A percentile compares a stretch with the other conserved stretches of the same genome.
Conservation (phyloP, 2,329 filamentous ascomycete genomes). For the Paradendryphiella salina region DNA sequence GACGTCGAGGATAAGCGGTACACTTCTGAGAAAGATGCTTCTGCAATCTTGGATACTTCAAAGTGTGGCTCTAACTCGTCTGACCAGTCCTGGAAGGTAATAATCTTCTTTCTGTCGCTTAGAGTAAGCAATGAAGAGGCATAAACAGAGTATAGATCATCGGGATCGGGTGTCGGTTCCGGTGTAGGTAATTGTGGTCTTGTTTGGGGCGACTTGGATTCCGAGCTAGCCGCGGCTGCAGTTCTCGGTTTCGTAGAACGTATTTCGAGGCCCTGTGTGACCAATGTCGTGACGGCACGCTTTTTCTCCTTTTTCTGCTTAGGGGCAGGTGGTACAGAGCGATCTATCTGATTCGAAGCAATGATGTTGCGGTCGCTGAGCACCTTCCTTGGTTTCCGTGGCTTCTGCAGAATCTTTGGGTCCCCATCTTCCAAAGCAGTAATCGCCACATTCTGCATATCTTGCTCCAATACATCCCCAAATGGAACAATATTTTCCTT, state of each 20-base stretch:
- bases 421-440: not conserved
- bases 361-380: slow-evolving; percentile 20
- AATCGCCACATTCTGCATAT: slow-evolving; percentile 9
- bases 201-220: slow-evolving; percentile 12
- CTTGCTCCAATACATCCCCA: slow-evolving; percentile 7
- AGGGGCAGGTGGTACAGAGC: not conserved
- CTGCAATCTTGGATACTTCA: slow-evolving; percentile 63
- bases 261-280: not conserved
- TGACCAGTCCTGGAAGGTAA: slow-evolving; percentile 50
- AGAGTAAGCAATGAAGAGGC: slow-evolving; percentile 35
- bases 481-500: slow-evolving; percentile 11
- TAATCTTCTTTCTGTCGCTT: slow-evolving; percentile 32
- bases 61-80: slow-evolving; percentile 50
- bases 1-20: slow-evolving; percentile 57
- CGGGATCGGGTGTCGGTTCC: slow-evolving; percentile 27
- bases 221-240: slow-evolving; percentile 16
- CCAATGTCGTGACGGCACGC: not conserved
- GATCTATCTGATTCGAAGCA: slow-evolving; percentile 3
- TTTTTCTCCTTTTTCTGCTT: slow-evolving; percentile 10
- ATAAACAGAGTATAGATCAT: slow-evolving; percentile 33
- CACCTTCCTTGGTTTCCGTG: slow-evolving; percentile 9
- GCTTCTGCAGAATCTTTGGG: slow-evolving; percentile 7
- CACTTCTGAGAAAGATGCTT: slow-evolving; percentile 69
- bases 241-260: not conserved
- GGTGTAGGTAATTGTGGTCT: slow-evolving; percentile 22